Base-by-base conservation (phyloP, 179 eudicot genomes). In the Nepenthes alata region DNA sequence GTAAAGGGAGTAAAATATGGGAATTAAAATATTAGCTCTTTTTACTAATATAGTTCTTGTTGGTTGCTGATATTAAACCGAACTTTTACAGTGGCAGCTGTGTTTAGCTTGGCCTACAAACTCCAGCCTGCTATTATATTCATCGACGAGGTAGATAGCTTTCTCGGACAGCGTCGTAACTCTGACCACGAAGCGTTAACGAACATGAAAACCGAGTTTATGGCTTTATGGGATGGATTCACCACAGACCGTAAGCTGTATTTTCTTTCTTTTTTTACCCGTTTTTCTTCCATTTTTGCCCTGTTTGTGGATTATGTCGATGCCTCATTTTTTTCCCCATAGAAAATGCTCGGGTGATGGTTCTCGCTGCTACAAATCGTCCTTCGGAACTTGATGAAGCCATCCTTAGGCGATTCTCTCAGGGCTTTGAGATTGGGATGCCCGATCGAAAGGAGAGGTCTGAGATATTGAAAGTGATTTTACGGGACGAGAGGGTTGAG, bases 361-460 rank as follows among this genome's bases (percentile, higher is more conserved):
- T 91, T 60, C 95, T 91, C 67, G 95, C 96, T 70, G 97, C 97
- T 10, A 91, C 97, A 57, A 91, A 91, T 71, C 95, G 97, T 35
- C 97, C 97, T 47, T 86, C 91, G 25, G 97, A 91, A 68, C 96
- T 91, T 64, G 98, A 91, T 68, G 96, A 91, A 72, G 97, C 97
- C 57, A 88, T 91, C 67, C 91, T 88, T 36, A 80, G 97, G 35
- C 94, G 97, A 55, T 83, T 91, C 70, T 81, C 97, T 68, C 96
- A 89, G 75, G 80, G 95, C 6, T 91, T 91, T 78, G 97, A 91
- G 85, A 86, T 91, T 37, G 96, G 97, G 49, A 51, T 82, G 63
- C 96, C 98, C 61, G 83, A 83, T 69, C 77, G 57, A 14, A 78
- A 55, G 63, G 96, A 77, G 75, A 84, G 95, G 69, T 83, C 78